These are phyloP conservation scores for Sporothrix variecibatus DNA, from an alignment of 2,329 filamentous ascomycete species.

Conservation along the genomic window DNA sequence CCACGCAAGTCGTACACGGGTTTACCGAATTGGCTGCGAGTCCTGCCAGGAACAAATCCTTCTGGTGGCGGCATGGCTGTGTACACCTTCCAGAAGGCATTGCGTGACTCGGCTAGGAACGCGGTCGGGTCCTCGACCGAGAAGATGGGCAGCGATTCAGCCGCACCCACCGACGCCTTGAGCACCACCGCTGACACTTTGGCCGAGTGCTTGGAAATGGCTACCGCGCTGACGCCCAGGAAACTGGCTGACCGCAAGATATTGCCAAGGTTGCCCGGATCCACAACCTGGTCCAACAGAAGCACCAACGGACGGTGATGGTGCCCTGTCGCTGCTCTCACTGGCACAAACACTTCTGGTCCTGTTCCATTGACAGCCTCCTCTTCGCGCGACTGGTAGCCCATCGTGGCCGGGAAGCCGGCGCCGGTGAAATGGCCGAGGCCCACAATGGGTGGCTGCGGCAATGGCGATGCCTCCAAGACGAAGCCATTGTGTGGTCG, in stretches of 20 bases:
- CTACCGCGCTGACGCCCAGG: slow-evolving; percentile 83
- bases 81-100: slow-evolving; percentile 79
- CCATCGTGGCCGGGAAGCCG: slow-evolving; percentile 62
- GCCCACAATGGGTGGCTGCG: slow-evolving; percentile 65
- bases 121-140: slow-evolving; percentile 64
- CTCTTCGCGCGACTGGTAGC: slow-evolving; percentile 74
- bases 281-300: slow-evolving; percentile 73
- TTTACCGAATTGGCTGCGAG: slow-evolving; percentile 26
- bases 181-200: slow-evolving; percentile 74
- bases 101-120: slow-evolving; percentile 69
- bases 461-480: slow-evolving; percentile 82
- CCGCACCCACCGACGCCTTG: slow-evolving; percentile 86
- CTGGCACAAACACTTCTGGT: background rate
- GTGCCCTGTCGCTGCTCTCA: background rate
- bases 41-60: background rate
- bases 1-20: slow-evolving; percentile 53
- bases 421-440: slow-evolving; percentile 52
- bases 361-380: slow-evolving; percentile 70
- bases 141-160: slow-evolving; percentile 76
- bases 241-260: slow-evolving; percentile 88
- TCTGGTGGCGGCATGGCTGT: slow-evolving; percentile 63
- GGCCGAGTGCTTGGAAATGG: slow-evolving; percentile 73
- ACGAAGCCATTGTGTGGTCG: slow-evolving; percentile 89
- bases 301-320: slow-evolving; percentile 68
- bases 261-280: slow-evolving; percentile 87